Evolutionary conservation across 441 rosid species (phyloP), one percentile per base, ranked within the genome.

Genomic region (Macaranga tanarius): DNA sequence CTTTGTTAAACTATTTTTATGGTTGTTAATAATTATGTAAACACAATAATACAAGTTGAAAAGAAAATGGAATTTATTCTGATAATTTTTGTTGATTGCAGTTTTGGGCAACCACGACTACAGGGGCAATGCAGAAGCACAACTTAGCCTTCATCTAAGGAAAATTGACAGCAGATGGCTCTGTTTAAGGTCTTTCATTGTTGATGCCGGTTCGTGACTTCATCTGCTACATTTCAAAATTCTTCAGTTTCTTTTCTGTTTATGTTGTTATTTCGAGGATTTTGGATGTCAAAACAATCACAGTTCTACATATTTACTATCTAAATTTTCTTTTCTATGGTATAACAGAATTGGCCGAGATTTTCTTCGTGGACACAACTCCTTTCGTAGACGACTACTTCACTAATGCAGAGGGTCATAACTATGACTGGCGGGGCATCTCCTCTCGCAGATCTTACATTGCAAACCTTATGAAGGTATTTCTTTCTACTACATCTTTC

Each of bases 61-160:
- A 34, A 34, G 38, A 34, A 34, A 34, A 34, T 34, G 38, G 38
- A 34, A 34, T 34, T 34, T 34, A 34, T 5, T 7, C 6, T 34
- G 7, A 34, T 34, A 0, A 34, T 42, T n/a, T 20, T 16, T 52
- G 15, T 31, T 28, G 0, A 34, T 23, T 71, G 80, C 86, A 90
- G 95, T 92, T 76, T 57, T 92, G 69, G 95, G 95, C 7, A 92
- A 89, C 78, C 97, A 90, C 74, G 95, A 89, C 31, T 90, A 88
- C 23, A 86, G 96, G 67, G 96, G 92, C 0, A 84, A 90, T 60
- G 86, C 80, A 10, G 84, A 86, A 79, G 96, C 96, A 40, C 96
- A 90, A 64, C 65, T 88, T 10, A 85, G 94, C 75, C 75, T 83
- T 66, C 65, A 86, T 72, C 92, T 92, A 26, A 71, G 82, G 26